A percentile compares a stretch with the other conserved stretches of the same genome.
These are phyloP conservation scores for Schrenkiella parvula DNA, from an alignment of 345 rosid species.

Conservation along the genomic window DNA sequence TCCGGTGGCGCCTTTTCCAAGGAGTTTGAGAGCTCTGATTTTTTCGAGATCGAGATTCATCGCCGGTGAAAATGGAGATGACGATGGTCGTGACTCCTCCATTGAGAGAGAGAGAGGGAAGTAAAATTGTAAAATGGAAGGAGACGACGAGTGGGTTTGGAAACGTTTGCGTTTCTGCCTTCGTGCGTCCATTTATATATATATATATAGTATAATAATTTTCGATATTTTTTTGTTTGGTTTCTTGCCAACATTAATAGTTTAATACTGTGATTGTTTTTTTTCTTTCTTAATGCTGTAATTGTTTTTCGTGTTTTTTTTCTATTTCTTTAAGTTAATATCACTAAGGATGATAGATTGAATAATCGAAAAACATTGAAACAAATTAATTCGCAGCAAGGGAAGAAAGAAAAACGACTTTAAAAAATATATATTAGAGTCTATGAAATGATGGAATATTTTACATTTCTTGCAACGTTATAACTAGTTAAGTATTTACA, in stretches of 20 bases:
- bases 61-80: constrained; percentile 14
- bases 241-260: not conserved
- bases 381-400: not conserved
- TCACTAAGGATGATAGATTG: not conserved
- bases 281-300: not conserved
- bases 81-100: constrained; percentile 17
- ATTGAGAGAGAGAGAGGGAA: constrained; percentile 18
- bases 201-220: not conserved
- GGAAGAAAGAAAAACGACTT: not conserved
- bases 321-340: not conserved
- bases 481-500: not conserved
- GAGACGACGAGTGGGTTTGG: constrained; percentile 37
- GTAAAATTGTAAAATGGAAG: constrained; percentile 1
- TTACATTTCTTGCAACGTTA: too few relatives aligned
- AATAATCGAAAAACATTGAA: not conserved
- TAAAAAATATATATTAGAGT: too few relatives aligned
- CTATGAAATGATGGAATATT: not conserved
- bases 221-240: not conserved
- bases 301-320: not conserved
- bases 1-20: constrained; percentile 93
- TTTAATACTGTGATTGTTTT: not conserved
- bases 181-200: constrained; percentile 1
- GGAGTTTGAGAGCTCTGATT: constrained; percentile 53
- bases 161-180: constrained; percentile 18
- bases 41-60: constrained; percentile 36